phyloP scores from a whole-genome alignment of 805 yeast genomes.

The Wickerhamomyces subpelliculosus region DNA sequence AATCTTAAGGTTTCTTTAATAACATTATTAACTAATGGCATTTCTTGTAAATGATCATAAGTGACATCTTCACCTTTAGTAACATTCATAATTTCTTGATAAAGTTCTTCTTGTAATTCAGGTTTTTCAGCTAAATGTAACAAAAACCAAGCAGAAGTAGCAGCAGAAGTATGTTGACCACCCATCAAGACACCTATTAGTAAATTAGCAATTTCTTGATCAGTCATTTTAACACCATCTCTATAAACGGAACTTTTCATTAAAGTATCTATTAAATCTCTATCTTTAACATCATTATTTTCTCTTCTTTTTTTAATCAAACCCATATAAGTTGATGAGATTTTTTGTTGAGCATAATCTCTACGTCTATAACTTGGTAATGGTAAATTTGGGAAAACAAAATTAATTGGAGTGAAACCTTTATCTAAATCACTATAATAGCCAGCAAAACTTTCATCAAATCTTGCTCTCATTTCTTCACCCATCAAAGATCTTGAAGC shows the following conservation, averaged over 20 bases:
- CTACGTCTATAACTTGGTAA: conserved; percentile 77
- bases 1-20: conserved; percentile 92
- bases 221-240: conserved; percentile 93
- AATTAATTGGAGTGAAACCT: conserved; percentile 94
- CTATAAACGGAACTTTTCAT: conserved; percentile 80
- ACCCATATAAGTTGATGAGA: conserved; percentile 73
- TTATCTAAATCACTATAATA: conserved; percentile 88
- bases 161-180: conserved; percentile 96
- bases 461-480: conserved; percentile 78
- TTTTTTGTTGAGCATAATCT: conserved; percentile 80
- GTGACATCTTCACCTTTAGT: conserved; percentile 57
- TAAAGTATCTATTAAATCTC: conserved; percentile 86
- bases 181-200: conserved; percentile 97
- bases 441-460: conserved; percentile 77
- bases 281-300: conserved; percentile 68
- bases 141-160: conserved; percentile 93
- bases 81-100: conserved; percentile 63
- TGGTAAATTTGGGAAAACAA: conserved; percentile 92
- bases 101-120: conserved; percentile 75
- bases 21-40: conserved; percentile 76
- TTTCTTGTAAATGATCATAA: conserved; percentile 74
- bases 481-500: conserved; percentile 91
- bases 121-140: conserved; percentile 87
- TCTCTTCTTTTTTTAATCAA: conserved; percentile 70
- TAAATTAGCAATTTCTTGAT: conserved; percentile 88